Evolutionary conservation across 306 rosid genomes (phyloP), one percentile per base, ranked within the genome.

Genomic region (Cicer bijugum): DNA sequence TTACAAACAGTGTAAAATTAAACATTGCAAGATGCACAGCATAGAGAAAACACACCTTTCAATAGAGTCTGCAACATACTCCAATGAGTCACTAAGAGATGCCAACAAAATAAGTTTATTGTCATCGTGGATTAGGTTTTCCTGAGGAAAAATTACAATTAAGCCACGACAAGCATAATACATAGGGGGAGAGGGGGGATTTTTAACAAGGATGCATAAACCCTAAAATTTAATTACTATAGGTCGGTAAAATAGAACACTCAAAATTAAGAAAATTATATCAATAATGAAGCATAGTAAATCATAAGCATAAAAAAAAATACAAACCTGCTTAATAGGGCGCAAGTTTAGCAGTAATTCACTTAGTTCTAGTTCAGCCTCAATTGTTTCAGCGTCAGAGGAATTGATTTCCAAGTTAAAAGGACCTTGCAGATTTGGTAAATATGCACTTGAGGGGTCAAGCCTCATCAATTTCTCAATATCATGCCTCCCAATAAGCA

Each of bases 401-500:
- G 83, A 74, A 86, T 84, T 76, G 76, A 28, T 80, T 64, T 84
- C 86, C 75, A 83, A 16, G 82, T 82, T 81, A 57, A 69, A 80
- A 69, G 84, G 89, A 66, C 88, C 89, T 59, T 68, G 78, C 12
- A 72, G 82, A 84, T 81, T 84, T 44, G 92, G 96, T 82, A 95
- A 87, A 82, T 80, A 90, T 62, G 88, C 83, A 86, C 89, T 90
- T 40, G 97, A 89, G 50, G 93, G 87, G 80, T 87, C 97, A 78
- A 86, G 86, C 80, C 87, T 89, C 97, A 95, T 89, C 88, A 91
- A 80, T 83, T 88, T 92, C 74, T 95, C 99, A 40, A 95, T 86
- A 83, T 95, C 99, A 74, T 91, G 88, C 83, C 99, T 90, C 83
- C 99, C 99, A 86, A 95, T 90, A 48, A 95, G 97, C 99, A 95